Evolutionary conservation across 2,329 filamentous ascomycete genomes (phyloP), one percentile per base, ranked within the genome.

Genomic region (Alternaria ventricosa): DNA sequence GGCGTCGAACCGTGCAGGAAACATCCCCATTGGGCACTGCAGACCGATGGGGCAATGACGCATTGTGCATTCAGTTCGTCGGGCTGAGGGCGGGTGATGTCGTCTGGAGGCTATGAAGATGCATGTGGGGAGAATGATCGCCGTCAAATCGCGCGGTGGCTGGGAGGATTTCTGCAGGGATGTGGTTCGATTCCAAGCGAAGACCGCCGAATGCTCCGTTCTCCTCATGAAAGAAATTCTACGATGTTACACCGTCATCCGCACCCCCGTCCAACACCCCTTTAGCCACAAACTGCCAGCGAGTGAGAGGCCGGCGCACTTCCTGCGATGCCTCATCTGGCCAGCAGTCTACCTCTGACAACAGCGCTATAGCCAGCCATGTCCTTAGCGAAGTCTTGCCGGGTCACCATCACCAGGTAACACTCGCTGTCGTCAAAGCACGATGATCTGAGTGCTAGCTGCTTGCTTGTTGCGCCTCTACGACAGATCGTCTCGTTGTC

Each of bases 211-310:
- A 44, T 63, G 69, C 67, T 47, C 68, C 59, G 60, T 66, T 60
- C 71, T 58, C 69, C 60, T 65, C 55, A 61, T 64, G 69, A 71
- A 65, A 57, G 70, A 72, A 74, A 74, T 74, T 75, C 75, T 75
- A 78, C 75, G 70, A 77, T 67, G 74, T 75, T 75, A 70, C 74
- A 77, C 76, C 62, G 67, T 67, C 63, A 67, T 57, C 63, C 61
- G 49, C 60, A 56, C 55, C 67, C 63, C 67, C 64, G 70, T 70
- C 71, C 65, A 67, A 65, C 55, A 44, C 62, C 67, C 61, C 61
- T 73, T 74, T 72, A 75, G 73, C 74, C 70, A 75, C 67, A 46
- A 64, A 23, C 49, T 55, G 57, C 64, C 65, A 60, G 22, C 33
- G 58, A 57, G 57, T 68, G 55, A 67, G 65, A 53, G 20, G 47